A percentile compares a stretch with the other conserved stretches of the same genome.
These are phyloP conservation scores for Penicillium sp. DNA, from an alignment of 2,329 filamentous ascomycete species.

Conservation along the genomic window DNA sequence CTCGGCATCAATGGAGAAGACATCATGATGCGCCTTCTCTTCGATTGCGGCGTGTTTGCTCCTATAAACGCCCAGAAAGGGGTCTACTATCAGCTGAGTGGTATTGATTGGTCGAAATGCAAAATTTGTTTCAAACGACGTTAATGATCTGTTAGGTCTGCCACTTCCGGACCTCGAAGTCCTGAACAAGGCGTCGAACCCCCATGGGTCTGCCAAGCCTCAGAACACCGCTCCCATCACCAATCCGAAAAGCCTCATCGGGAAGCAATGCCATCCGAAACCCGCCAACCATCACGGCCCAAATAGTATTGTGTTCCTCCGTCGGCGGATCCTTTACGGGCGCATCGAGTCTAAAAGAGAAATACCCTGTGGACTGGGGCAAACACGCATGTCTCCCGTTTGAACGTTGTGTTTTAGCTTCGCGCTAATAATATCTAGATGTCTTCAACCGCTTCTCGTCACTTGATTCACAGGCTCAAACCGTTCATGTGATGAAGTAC, in stretches of 20 bases:
- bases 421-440: slow-evolving; percentile 56
- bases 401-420: background rate
- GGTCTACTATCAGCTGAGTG: slow-evolving; percentile 78
- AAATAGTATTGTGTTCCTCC: slow-evolving; percentile 71
- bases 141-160: slow-evolving; percentile 23
- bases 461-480: slow-evolving; percentile 51
- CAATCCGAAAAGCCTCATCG: background rate
- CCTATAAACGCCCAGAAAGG: slow-evolving; percentile 59
- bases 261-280: background rate
- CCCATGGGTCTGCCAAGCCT: background rate
- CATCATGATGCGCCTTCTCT: slow-evolving; percentile 74
- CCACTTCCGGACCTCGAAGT: slow-evolving; percentile 34
- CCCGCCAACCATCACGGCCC: slow-evolving; percentile 23
- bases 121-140: background rate
- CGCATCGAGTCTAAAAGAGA: slow-evolving; percentile 68
- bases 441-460: slow-evolving; percentile 70
- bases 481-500: slow-evolving; percentile 79
- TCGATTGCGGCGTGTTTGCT: slow-evolving; percentile 76
- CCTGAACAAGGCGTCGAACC: slow-evolving; percentile 11
- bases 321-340: slow-evolving; percentile 84
- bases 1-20: slow-evolving; percentile 74
- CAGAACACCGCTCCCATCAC: background rate
- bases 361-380: slow-evolving; percentile 73
- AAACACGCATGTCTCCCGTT: slow-evolving; percentile 66
- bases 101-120: slow-evolving; percentile 46